phyloP scores from a whole-genome alignment of 1,139 yeast species.

The Hansenula sp. region DNA sequence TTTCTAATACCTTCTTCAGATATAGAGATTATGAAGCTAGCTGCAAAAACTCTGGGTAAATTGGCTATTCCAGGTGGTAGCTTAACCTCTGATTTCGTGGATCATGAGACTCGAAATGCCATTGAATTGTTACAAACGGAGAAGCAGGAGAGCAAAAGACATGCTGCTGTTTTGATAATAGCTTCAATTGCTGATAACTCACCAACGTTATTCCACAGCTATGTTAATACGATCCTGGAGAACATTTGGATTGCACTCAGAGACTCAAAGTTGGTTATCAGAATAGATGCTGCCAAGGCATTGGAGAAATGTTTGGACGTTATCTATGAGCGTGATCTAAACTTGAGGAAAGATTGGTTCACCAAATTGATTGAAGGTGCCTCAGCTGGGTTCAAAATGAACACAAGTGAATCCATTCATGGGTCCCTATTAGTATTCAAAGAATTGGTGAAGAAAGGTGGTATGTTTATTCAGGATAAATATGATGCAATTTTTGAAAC shows the following conservation, averaged over 20 bases:
- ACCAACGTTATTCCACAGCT: slow-evolving; percentile 77
- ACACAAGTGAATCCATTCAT: slow-evolving; percentile 69
- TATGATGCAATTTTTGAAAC: slow-evolving; percentile 78
- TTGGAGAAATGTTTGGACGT: slow-evolving; percentile 75
- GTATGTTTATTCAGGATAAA: slow-evolving; percentile 64
- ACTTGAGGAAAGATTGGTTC: slow-evolving; percentile 71
- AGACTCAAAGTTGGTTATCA: slow-evolving; percentile 69
- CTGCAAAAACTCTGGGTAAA: slow-evolving; percentile 83
- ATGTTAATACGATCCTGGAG: slow-evolving; percentile 74
- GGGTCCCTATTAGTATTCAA: slow-evolving; percentile 82
- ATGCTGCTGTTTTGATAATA: slow-evolving; percentile 84
- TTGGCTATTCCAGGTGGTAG: slow-evolving; percentile 89
- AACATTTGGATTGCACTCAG: slow-evolving; percentile 85
- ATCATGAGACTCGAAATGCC: slow-evolving; percentile 84
- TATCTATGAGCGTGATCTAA: slow-evolving; percentile 74
- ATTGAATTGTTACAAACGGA: slow-evolving; percentile 87
- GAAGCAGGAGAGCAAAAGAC: slow-evolving; percentile 79
- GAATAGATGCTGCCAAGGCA: slow-evolving; percentile 83
- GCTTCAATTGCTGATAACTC: slow-evolving; percentile 84
- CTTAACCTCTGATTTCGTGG: slow-evolving; percentile 87
- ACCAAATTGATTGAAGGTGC: slow-evolving; percentile 64
- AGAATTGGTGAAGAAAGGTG: slow-evolving; percentile 67
- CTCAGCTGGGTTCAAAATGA: slow-evolving; percentile 42
- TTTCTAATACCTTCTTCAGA: slow-evolving; percentile 81
- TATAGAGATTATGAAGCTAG: slow-evolving; percentile 77